Conservation (phyloP, 257 asterid species). For the Scutellaria barbata region DNA sequence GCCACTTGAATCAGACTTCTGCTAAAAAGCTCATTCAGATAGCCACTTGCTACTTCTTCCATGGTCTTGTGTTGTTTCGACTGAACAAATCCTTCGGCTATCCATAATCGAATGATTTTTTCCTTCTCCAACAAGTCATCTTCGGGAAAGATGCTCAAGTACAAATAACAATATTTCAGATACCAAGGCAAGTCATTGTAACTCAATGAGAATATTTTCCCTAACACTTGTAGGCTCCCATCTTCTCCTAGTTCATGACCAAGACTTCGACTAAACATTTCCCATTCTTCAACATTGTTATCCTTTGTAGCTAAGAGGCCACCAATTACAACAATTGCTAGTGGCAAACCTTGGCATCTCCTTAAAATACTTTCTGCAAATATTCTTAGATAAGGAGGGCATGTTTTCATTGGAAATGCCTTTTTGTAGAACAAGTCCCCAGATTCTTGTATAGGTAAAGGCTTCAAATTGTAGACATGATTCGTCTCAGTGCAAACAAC, state of each 20-base stretch:
- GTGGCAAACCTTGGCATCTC: conserved; percentile 28
- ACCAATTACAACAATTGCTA: conserved; percentile 25
- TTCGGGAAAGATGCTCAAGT: no score
- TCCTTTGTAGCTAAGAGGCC: conserved; percentile 26
- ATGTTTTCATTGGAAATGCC: conserved; percentile 15
- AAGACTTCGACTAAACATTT: not conserved
- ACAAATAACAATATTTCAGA: no score
- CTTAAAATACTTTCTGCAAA: conserved; percentile 12
- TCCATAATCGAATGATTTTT: no score
- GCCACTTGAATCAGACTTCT: no score
- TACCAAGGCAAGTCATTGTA: no score
- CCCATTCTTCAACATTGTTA: conserved; percentile 14
- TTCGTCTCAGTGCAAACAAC: not conserved
- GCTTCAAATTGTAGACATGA: conserved; percentile 17
- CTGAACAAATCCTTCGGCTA: no score
- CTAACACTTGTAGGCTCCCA: no score
- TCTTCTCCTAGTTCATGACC: conserved; percentile 4
- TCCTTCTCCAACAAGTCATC: no score
- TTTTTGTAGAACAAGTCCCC: not conserved
- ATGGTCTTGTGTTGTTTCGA: no score
- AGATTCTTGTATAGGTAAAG: not conserved
- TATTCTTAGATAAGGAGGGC: conserved; percentile 14
- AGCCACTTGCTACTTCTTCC: no score
- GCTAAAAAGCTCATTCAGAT: no score
- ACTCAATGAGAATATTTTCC: no score